Evolutionary conservation across 768 basidiomycete species (phyloP).

Genomic region (Mrakia gelida): DNA sequence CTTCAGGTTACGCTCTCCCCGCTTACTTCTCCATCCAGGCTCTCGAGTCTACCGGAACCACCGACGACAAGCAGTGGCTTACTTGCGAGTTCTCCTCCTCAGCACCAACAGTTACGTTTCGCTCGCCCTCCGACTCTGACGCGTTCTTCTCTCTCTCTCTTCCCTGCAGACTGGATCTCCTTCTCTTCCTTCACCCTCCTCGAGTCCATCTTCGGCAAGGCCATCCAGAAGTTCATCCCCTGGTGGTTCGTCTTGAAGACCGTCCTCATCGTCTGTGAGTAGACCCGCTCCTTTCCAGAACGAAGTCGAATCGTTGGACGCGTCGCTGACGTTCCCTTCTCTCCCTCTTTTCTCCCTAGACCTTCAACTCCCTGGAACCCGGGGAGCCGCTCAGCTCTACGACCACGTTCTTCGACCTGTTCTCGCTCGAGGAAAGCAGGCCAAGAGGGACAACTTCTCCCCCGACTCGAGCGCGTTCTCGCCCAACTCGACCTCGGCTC

Average conservation of each 20-base stretch:
- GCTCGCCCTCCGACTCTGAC: background rate
- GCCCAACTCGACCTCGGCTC: background rate
- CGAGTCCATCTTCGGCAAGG: constrained; percentile 55
- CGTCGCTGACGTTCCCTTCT: constrained; percentile 38
- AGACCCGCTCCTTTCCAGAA: too few species aligned
- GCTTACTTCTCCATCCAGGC: constrained; percentile 94
- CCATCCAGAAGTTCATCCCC: constrained; percentile 54
- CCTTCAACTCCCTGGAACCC: constrained; percentile 60
- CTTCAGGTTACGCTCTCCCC: constrained; percentile 71
- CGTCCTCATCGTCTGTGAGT: constrained; percentile 64
- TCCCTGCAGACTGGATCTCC: constrained; percentile 1
- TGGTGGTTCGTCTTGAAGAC: constrained; percentile 75
- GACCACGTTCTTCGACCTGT: constrained; percentile 71
- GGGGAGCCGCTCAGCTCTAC: constrained; percentile 79
- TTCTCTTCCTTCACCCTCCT: constrained; percentile 13
- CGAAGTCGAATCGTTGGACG: too few species aligned
- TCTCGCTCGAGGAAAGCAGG: constrained; percentile 44
- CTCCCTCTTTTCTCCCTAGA: background rate
- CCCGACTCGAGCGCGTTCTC: background rate
- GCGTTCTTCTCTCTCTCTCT: background rate
- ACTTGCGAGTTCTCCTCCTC: constrained; percentile 51
- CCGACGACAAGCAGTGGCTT: constrained; percentile 38
- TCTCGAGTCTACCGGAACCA: constrained; percentile 74
- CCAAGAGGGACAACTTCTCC: background rate
- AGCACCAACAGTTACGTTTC: too few species aligned